A percentile compares a stretch with the other conserved stretches of the same genome.
Evolutionary conservation across 1,284 basidiomycete genomes (phyloP).

Genomic region (Sporisorium exsertum): DNA sequence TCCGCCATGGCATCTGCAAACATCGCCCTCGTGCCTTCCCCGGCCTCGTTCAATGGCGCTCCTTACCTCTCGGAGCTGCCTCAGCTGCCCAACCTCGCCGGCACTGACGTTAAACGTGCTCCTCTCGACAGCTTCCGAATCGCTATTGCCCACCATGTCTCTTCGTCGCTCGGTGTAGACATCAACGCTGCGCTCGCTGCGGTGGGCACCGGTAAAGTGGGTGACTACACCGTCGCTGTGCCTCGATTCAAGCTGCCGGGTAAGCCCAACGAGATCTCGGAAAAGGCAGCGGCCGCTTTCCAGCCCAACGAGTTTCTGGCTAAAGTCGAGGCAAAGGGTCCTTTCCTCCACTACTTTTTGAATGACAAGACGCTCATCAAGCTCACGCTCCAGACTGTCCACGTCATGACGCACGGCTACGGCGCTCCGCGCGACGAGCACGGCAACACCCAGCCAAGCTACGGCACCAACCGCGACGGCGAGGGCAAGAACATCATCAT

Average conservation of each 20-base stretch:
- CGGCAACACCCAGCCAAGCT: constrained; percentile 60
- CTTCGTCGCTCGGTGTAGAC: constrained; percentile 75
- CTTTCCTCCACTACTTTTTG: constrained; percentile 63
- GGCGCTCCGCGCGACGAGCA: constrained; percentile 51
- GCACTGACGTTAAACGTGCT: constrained; percentile 77
- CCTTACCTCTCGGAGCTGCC: constrained; percentile 65
- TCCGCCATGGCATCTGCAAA: constrained; percentile 42
- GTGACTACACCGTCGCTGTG: constrained; percentile 90
- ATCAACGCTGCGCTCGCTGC: constrained; percentile 79
- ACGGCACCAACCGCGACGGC: constrained; percentile 66
- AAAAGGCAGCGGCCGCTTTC: constrained; percentile 77
- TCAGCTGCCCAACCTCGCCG: constrained; percentile 57
- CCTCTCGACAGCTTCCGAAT: constrained; percentile 86
- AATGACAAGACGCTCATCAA: constrained; percentile 76
- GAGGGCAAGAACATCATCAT: constrained; percentile 70
- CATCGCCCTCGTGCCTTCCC: constrained; percentile 50
- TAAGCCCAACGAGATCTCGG: constrained; percentile 82
- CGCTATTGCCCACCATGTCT: constrained; percentile 82
- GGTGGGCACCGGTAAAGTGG: constrained; percentile 86
- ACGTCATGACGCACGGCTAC: constrained; percentile 76
- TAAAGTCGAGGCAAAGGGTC: constrained; percentile 55
- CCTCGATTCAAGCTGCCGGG: constrained; percentile 88
- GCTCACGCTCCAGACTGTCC: constrained; percentile 83
- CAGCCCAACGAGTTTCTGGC: constrained; percentile 61
- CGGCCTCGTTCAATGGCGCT: constrained; percentile 71